These are phyloP conservation scores for Candida sanyaensis DNA, from an alignment of 1,139 yeast species.

Conservation along the genomic window DNA sequence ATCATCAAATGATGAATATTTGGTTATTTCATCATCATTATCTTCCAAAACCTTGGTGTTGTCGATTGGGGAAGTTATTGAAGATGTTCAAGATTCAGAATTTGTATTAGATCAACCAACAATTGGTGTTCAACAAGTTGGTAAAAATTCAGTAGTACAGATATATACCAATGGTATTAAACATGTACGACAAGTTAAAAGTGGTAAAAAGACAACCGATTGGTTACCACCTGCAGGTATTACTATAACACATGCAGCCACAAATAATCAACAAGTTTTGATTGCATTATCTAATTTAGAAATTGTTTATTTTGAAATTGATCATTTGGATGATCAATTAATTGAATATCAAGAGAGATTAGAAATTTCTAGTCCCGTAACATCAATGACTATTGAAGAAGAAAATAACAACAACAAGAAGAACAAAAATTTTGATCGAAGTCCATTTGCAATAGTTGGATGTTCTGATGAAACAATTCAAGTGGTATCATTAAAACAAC, in stretches of 20 bases:
- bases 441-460: constrained; percentile 68
- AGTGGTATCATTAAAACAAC: constrained; percentile 64
- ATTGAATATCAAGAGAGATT: constrained; percentile 68
- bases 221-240: constrained; percentile 91
- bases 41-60: constrained; percentile 65
- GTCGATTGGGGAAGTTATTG: constrained; percentile 77
- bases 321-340: constrained; percentile 58
- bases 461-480: constrained; percentile 72
- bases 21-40: constrained; percentile 66
- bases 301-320: constrained; percentile 81
- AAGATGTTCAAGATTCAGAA: constrained; percentile 71
- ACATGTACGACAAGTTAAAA: constrained; percentile 46
- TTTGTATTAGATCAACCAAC: constrained; percentile 61
- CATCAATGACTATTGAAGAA: constrained; percentile 26
- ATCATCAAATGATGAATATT: constrained; percentile 60
- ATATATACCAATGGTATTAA: constrained; percentile 73
- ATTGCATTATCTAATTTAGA: constrained; percentile 74
- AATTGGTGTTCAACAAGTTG: constrained; percentile 70
- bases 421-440: constrained; percentile 37
- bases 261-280: constrained; percentile 68
- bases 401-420: constrained; percentile 19
- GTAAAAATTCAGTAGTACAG: constrained; percentile 65
- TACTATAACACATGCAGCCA: constrained; percentile 56
- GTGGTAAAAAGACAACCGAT: constrained; percentile 40
- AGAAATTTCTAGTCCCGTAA: constrained; percentile 54